Evolutionary conservation across 2,329 filamentous ascomycete species (phyloP).

Genomic region (Aspergillus fumigatiaffinis): DNA sequence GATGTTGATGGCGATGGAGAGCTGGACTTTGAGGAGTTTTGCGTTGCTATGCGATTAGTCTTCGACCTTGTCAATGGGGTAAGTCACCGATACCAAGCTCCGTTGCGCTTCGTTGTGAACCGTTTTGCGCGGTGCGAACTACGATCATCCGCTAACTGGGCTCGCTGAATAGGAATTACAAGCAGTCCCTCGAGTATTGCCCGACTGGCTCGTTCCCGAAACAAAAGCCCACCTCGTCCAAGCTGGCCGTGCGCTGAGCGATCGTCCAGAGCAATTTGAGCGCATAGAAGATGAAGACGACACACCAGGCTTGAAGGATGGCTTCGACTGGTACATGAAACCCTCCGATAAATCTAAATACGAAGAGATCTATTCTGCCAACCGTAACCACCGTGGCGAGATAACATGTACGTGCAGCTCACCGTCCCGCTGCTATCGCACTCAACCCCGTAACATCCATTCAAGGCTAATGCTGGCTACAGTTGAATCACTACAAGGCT

Average conservation of each 20-base stretch:
- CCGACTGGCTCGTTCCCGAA: constrained; percentile 96
- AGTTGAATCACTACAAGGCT: constrained; percentile 74
- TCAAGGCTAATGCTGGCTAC: constrained; percentile 19
- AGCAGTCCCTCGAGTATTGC: constrained; percentile 79
- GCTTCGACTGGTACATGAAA: constrained; percentile 99
- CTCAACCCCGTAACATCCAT: too few species aligned
- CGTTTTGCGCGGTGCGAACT: neutral
- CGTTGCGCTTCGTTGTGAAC: neutral
- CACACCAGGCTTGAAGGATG: constrained; percentile 80
- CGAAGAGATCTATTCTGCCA: constrained; percentile 94
- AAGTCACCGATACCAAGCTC: constrained; percentile 32
- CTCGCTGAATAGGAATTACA: constrained; percentile 64
- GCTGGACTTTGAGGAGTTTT: constrained; percentile 98
- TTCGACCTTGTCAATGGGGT: constrained; percentile 97
- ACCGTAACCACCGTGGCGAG: constrained; percentile 81
- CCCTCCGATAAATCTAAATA: constrained; percentile 89
- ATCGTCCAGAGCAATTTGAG: constrained; percentile 78
- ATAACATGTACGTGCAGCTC: constrained; percentile 60
- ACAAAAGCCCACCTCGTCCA: constrained; percentile 89
- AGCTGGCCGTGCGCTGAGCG: constrained; percentile 73
- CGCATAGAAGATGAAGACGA: constrained; percentile 75
- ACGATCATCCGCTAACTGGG: neutral
- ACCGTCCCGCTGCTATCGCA: neutral
- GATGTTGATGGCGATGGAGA: constrained; percentile 97
- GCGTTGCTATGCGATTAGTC: constrained; percentile 95